phyloP scores from a whole-genome alignment of 73 alveolate genomes.

The Symbiodinium natans region DNA sequence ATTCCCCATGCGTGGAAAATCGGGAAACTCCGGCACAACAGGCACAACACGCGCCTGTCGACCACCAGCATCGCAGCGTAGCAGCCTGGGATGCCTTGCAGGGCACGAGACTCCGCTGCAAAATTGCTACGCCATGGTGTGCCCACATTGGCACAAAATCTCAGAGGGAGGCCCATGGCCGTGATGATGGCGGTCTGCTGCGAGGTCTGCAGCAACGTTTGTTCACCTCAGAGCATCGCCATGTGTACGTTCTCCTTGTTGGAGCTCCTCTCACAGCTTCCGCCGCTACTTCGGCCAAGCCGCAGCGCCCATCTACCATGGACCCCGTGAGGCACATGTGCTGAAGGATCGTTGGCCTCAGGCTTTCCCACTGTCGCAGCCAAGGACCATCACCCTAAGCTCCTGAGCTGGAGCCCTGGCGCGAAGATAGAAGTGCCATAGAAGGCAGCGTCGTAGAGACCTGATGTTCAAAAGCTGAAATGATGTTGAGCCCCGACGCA shows the following conservation, averaged over 20 bases:
- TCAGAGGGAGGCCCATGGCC: neutral
- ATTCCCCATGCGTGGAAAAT: no score
- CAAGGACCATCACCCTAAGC: neutral
- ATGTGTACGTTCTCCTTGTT: no score
- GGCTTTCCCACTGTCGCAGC: neutral
- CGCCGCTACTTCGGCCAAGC: neutral
- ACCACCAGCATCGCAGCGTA: slow-evolving; percentile 36
- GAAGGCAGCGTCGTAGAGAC: slow-evolving; percentile 53
- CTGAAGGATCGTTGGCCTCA: slow-evolving; percentile 15
- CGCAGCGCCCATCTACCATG: slow-evolving; percentile 2
- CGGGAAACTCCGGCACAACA: no score
- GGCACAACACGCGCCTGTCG: no score
- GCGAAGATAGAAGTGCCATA: slow-evolving; percentile 80
- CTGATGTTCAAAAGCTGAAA: no score
- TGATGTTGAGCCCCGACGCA: no score
- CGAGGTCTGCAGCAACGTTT: slow-evolving; percentile 44
- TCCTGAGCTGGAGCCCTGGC: neutral
- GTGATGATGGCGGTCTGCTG: slow-evolving; percentile 28
- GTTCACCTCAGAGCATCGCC: neutral
- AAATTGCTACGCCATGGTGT: no score
- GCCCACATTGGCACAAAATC: no score
- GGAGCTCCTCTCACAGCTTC: neutral
- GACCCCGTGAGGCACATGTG: slow-evolving; percentile 66
- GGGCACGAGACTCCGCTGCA: no score
- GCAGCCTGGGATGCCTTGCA: slow-evolving; percentile 54